phyloP scores from a whole-genome alignment of 108 stramenopile genomes.

The Cyclotella kingstonii region DNA sequence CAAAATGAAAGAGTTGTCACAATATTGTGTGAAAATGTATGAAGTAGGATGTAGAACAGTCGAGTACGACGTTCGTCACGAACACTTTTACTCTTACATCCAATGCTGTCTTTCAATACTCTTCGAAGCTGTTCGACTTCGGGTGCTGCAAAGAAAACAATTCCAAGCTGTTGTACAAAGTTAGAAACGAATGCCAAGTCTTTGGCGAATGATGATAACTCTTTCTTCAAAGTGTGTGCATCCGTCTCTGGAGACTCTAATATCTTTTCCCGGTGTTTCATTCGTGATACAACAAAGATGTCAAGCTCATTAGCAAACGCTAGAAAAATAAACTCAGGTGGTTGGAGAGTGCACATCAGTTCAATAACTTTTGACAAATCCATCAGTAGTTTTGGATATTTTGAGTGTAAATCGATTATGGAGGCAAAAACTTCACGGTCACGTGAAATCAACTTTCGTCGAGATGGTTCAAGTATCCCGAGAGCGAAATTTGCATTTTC shows the following conservation, averaged over 20 bases:
- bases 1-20: conserved; percentile 71
- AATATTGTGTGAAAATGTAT: conserved; percentile 78
- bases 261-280: conserved; percentile 18
- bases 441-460: conserved; percentile 54
- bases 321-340: conserved; percentile 83
- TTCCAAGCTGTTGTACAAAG: conserved; percentile 80
- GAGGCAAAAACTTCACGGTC: conserved; percentile 80
- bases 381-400: conserved; percentile 59
- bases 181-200: conserved; percentile 76
- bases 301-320: conserved; percentile 83
- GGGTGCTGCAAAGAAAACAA: conserved; percentile 68
- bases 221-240: conserved; percentile 23
- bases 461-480: conserved; percentile 56
- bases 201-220: conserved; percentile 43
- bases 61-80: conserved; percentile 54
- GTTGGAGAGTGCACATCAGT: conserved; percentile 80
- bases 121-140: conserved; percentile 65
- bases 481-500: conserved; percentile 65
- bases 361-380: conserved; percentile 75
- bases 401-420: conserved; percentile 69
- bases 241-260: conserved; percentile 24
- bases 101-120: conserved; percentile 69
- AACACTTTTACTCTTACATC: conserved; percentile 31
- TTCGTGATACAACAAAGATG: conserved; percentile 43
- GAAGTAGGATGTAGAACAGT: conserved; percentile 77